Conservation (phyloP, 2,329 filamentous ascomycete genomes). For the Teratosphaeria destructans region DNA sequence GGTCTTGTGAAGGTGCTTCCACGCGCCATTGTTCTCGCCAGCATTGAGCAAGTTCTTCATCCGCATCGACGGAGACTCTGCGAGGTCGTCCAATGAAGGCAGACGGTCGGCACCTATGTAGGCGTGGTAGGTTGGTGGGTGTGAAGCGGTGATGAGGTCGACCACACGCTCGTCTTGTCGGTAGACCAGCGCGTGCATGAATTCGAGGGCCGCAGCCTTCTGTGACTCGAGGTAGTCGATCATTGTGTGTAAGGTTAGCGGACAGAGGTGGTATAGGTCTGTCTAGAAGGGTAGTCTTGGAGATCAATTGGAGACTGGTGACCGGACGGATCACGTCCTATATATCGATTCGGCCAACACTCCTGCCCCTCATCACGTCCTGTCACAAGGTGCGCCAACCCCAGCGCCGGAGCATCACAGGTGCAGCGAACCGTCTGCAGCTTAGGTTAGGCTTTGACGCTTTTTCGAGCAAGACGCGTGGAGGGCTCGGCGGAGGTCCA, state of each 20-base stretch:
- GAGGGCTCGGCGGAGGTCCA: background rate
- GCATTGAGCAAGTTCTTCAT: slow-evolving; percentile 8
- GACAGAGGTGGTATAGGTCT: background rate
- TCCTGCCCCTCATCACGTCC: background rate
- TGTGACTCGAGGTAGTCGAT: slow-evolving; percentile 1
- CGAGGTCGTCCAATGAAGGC: slow-evolving; percentile 6
- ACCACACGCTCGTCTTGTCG: slow-evolving; percentile 6
- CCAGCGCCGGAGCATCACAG: background rate
- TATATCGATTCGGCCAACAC: background rate
- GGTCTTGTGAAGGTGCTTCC: slow-evolving; percentile 5
- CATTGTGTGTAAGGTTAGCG: background rate
- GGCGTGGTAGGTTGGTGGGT: slow-evolving; percentile 2
- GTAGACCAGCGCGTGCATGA: slow-evolving; percentile 9
- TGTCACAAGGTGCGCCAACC: background rate
- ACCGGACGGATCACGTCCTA: background rate
- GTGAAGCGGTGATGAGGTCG: slow-evolving; percentile 3
- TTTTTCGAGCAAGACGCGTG: background rate
- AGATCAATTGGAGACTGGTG: background rate
- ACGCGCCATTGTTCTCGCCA: slow-evolving; percentile 5
- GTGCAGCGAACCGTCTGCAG: background rate
- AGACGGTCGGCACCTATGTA: slow-evolving; percentile 5
- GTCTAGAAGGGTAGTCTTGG: background rate
- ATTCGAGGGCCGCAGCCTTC: slow-evolving; percentile 4
- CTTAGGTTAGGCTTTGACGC: background rate
- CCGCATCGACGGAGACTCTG: slow-evolving; percentile 7